These are phyloP conservation scores for Spathaspora boniae DNA, from an alignment of 805 yeast species.

Conservation along the genomic window DNA sequence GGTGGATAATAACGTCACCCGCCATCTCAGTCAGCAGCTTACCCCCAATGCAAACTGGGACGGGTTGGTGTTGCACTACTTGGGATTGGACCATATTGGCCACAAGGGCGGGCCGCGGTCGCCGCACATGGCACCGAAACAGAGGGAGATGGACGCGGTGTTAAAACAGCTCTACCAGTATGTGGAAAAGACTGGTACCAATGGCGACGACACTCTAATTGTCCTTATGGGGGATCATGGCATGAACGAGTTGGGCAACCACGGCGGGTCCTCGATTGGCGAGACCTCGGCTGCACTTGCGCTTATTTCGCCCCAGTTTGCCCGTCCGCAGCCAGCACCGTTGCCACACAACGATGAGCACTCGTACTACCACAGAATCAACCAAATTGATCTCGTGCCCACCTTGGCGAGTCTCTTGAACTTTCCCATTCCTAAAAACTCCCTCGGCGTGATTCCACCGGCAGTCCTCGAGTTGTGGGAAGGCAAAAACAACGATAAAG, in stretches of 20 bases:
- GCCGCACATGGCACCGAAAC: constrained; percentile 76
- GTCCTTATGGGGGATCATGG: constrained; percentile 93
- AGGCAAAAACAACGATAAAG: constrained; percentile 23
- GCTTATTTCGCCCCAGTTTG: constrained; percentile 58
- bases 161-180: constrained; percentile 47
- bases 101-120: constrained; percentile 94
- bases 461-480: constrained; percentile 55
- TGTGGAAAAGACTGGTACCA: constrained; percentile 12
- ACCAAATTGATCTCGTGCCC: constrained; percentile 74
- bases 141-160: constrained; percentile 78
- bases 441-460: constrained; percentile 66
- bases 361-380: constrained; percentile 49
- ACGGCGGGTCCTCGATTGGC: constrained; percentile 91
- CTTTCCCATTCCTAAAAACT: constrained; percentile 67
- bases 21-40: constrained; percentile 71
- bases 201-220: constrained; percentile 49
- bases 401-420: constrained; percentile 59
- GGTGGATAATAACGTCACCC: constrained; percentile 89
- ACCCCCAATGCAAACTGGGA: constrained; percentile 60
- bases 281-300: constrained; percentile 87
- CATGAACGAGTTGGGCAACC: constrained; percentile 93
- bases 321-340: constrained; percentile 32
- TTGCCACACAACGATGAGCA: constrained; percentile 39
- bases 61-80: constrained; percentile 78
- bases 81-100: constrained; percentile 96